Base-by-base conservation (phyloP, 495 filamentous ascomycete species). In the Clavariopsis aquatica region DNA sequence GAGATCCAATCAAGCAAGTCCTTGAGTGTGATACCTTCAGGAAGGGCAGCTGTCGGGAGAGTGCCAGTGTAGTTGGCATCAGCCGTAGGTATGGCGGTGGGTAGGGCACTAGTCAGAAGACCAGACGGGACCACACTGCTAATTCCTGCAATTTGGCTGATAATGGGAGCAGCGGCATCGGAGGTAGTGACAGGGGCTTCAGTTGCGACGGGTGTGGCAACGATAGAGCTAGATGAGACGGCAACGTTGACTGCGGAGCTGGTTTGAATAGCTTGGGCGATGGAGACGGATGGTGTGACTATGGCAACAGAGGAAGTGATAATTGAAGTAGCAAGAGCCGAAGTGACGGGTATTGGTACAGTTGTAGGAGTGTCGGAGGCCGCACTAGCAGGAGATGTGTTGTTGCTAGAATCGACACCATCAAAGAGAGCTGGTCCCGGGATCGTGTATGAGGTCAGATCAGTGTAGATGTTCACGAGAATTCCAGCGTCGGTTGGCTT, bases 391-490 rank as follows among this genome's bases (percentile, higher is more conserved):
- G 31, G 28, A 34, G 52, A 49, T 4, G 47, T 24, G 8, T 23
- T 49, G 24, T 17, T 29, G 19, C 36, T 34, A 36, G 49, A 56
- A 15, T 31, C 60, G 7, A 52, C 56, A 26, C 54, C 57, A 36
- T 28, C 54, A 17, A 47, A 74, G 31, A 75, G 43, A 17, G 63
- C 55, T 15, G 73, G 75, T 0, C 75, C 76, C 19, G 69, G 72
- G 45, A 75, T 71, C 19, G 55, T 49, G 61, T 78, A 75, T n/a
- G 38, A 43, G 34, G 57, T 64, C n/a, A 68, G 23, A 9, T 38
- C 28, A 20, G n/a, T 17, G 64, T 68, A 68, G 19, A 71, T 54
- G 55, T 68, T 68, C 36, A 71, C 51, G 17, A 62, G 27, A 28
- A 70, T 62, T 22, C 68, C 68, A 2, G 68, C 45, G 24, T 71